Evolutionary conservation across 768 basidiomycete species (phyloP).

Genomic region (Kwoniella pini): DNA sequence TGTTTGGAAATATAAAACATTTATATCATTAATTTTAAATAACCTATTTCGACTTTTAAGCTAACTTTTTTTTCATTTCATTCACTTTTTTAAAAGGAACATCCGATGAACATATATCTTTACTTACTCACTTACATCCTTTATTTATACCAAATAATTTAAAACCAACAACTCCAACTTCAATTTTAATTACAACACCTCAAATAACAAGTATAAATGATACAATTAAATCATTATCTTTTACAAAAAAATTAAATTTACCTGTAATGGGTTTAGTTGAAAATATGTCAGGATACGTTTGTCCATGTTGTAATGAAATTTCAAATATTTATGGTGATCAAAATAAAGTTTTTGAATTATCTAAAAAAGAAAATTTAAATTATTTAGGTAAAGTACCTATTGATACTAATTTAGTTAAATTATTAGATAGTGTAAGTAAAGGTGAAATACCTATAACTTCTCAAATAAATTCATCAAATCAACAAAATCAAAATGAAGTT

Average conservation of each 20-base stretch:
- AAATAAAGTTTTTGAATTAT: slow-evolving; percentile 67
- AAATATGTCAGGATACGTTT: slow-evolving; percentile 98
- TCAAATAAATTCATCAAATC: slow-evolving; percentile 6
- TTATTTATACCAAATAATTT: slow-evolving; percentile 59
- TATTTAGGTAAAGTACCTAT: slow-evolving; percentile 91
- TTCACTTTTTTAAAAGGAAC: slow-evolving; percentile 67
- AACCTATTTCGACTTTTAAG: no score
- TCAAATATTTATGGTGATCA: slow-evolving; percentile 92
- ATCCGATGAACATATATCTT: slow-evolving; percentile 95
- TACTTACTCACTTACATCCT: slow-evolving; percentile 89
- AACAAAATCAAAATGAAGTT: not conserved
- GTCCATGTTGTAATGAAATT: slow-evolving; percentile 94
- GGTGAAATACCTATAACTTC: slow-evolving; percentile 20
- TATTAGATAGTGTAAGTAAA: slow-evolving; percentile 69
- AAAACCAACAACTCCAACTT: slow-evolving; percentile 62
- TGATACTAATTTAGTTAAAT: slow-evolving; percentile 81
- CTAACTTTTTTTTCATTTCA: not conserved
- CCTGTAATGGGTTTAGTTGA: slow-evolving; percentile 91
- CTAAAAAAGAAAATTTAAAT: slow-evolving; percentile 53
- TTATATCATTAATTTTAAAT: no score
- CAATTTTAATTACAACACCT: slow-evolving; percentile 93
- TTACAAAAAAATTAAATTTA: slow-evolving; percentile 81
- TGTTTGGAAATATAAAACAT: no score
- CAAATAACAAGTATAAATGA: slow-evolving; percentile 95
- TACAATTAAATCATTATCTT: slow-evolving; percentile 93